Evolutionary conservation across 495 filamentous ascomycete species (phyloP), one percentile per base, ranked within the genome.

Genomic region (Penicillium cinerascens): DNA sequence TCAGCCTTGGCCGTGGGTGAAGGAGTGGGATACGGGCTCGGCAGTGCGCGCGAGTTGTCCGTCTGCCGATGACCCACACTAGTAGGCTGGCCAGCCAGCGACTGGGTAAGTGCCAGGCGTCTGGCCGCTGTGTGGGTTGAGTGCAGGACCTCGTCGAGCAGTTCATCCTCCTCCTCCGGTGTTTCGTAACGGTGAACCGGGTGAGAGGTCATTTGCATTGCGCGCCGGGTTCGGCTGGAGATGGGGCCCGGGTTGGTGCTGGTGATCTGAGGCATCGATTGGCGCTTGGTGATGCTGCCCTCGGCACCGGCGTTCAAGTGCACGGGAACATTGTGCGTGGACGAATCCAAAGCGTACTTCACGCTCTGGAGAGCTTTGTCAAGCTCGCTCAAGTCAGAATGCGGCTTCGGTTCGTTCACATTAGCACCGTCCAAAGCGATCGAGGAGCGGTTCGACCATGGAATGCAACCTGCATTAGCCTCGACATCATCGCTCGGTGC

Each of bases 121-220:
- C 63, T 71, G 5, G 73, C 80, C 37, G 83, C 82, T 52, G 73
- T 80, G 56, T 79, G 78, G 42, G 82, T 78, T 40, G 82, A 83
- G 44, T 77, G 72, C 16, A 87, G 66, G 20, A 78, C 92, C 69
- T 97, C 93, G 60, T 96, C 91, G 10, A 96, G 76, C 11, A 98
- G 81, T 68, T 99, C 93, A 55, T 97, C 93, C 61, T 97, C 91
- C 68, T 99, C 93, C 63, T 96, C 91, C 1, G 95, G 89, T 4
- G 91, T 95, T 69, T 97, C 95, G 63, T 97, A 95, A 44, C 81
- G 81, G 60, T 92, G 87, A 43, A 76, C 75, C 13, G 84, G 85
- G 52, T 90, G 82, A 21, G 83, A 84, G 26, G 89, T 85, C 52
- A 84, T 78, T 52, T 91, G 87, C 60, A 92, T 76, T 21, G 89